These are phyloP conservation scores for Escovopsis sp. DNA, from an alignment of 2,329 filamentous ascomycete genomes.

Conservation along the genomic window DNA sequence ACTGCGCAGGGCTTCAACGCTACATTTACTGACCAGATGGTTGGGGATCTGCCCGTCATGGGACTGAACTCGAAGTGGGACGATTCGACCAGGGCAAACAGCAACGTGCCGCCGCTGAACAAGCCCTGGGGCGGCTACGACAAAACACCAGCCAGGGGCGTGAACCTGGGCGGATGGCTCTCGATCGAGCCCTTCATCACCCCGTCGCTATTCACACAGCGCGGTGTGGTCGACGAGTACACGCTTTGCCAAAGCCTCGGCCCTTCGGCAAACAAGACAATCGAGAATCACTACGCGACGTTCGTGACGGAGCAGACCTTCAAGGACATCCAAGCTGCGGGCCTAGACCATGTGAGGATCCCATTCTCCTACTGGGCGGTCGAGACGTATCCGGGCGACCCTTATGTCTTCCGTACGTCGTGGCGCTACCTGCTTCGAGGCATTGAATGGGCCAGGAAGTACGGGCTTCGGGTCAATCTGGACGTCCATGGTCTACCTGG, in stretches of 20 bases:
- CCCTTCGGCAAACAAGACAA: slow-evolving; percentile 42
- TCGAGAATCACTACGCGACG: slow-evolving; percentile 85
- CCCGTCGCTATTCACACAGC: slow-evolving; percentile 62
- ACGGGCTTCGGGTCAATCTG: slow-evolving; percentile 83
- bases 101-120: slow-evolving; percentile 63
- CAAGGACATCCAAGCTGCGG: slow-evolving; percentile 68
- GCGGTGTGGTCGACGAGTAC: slow-evolving; percentile 75
- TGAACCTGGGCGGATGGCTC: slow-evolving; percentile 91
- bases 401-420: slow-evolving; percentile 71
- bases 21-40: slow-evolving; percentile 73
- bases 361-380: slow-evolving; percentile 94
- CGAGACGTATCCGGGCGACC: slow-evolving; percentile 68
- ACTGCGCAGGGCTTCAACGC: slow-evolving; percentile 85
- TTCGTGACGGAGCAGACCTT: slow-evolving; percentile 82
- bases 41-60: slow-evolving; percentile 83
- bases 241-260: slow-evolving; percentile 63
- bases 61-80: slow-evolving; percentile 77
- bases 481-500: slow-evolving; percentile 87
- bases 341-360: slow-evolving; percentile 93
- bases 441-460: slow-evolving; percentile 87
- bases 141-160: slow-evolving; percentile 66
- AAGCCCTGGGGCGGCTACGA: slow-evolving; percentile 65
- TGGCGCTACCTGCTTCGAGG: slow-evolving; percentile 89
- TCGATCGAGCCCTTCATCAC: slow-evolving; percentile 91
- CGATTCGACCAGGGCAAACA: slow-evolving; percentile 64